Evolutionary conservation across 2,329 filamentous ascomycete genomes (phyloP).

Genomic region (Graphilbum sp.): DNA sequence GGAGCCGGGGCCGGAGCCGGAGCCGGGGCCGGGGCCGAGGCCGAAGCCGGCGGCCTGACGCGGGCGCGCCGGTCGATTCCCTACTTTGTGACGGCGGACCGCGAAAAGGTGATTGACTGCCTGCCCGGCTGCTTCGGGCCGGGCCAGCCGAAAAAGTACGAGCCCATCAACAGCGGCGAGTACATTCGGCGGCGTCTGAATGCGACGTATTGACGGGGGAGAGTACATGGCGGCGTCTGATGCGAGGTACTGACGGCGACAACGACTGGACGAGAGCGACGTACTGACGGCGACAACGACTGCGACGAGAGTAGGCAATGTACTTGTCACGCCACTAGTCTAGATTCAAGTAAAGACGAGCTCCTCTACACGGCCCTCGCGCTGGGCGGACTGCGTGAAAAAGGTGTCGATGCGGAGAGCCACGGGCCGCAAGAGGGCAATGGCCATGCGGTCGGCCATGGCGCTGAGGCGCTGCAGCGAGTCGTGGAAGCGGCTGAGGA

Average conservation of each 20-base stretch:
- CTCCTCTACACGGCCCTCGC: too few relatives aligned
- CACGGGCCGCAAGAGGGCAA: slow-evolving; percentile 18
- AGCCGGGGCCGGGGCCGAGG: slow-evolving; percentile 15
- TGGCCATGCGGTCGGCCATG: slow-evolving; percentile 16
- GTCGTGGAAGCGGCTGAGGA: slow-evolving; percentile 20
- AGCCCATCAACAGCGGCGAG: slow-evolving; percentile 17
- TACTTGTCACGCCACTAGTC: too few relatives aligned
- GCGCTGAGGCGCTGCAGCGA: slow-evolving; percentile 18
- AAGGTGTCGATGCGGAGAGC: slow-evolving; percentile 23
- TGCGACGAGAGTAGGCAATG: too few relatives aligned
- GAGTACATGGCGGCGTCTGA: too few relatives aligned
- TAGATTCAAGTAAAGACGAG: too few relatives aligned
- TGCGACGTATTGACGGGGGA: slow-evolving; percentile 8
- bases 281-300: too few relatives aligned
- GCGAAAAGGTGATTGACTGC: slow-evolving; percentile 31
- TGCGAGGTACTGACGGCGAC: too few relatives aligned
- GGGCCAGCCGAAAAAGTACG: slow-evolving; percentile 27
- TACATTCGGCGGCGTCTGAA: slow-evolving; percentile 11
- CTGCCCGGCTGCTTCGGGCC: slow-evolving; percentile 27
- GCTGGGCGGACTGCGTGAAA: slow-evolving; percentile 19
- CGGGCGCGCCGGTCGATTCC: slow-evolving; percentile 42
- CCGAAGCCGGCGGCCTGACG: too few relatives aligned
- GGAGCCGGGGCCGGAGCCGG: slow-evolving; percentile 11
- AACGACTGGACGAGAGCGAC: too few relatives aligned
- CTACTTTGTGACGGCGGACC: slow-evolving; percentile 37